Conservation (phyloP, 2,329 filamentous ascomycete genomes). For the Penicillium sp. region DNA sequence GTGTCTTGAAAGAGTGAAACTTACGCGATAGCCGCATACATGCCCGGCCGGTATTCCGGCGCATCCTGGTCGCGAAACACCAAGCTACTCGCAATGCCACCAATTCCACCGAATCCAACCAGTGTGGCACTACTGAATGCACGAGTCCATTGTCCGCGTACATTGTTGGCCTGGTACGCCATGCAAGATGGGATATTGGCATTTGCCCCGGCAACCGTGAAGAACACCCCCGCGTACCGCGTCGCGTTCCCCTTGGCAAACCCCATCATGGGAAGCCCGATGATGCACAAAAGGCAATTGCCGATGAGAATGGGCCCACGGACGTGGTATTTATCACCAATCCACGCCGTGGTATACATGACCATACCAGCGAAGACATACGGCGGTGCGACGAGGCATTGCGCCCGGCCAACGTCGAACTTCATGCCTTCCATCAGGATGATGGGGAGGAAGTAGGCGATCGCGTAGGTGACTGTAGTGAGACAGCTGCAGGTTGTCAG, state of each 20-base stretch:
- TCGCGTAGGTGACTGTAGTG: slow-evolving; percentile 75
- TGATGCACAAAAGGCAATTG: slow-evolving; percentile 68
- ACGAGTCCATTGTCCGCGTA: slow-evolving; percentile 86
- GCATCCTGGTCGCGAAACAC: slow-evolving; percentile 64
- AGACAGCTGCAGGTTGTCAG: slow-evolving; percentile 57
- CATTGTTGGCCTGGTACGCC: slow-evolving; percentile 85
- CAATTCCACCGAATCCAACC: slow-evolving; percentile 76
- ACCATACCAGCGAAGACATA: slow-evolving; percentile 68
- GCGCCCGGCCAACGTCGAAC: slow-evolving; percentile 65
- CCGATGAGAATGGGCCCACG: slow-evolving; percentile 68
- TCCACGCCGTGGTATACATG: slow-evolving; percentile 64
- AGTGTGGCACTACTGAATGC: slow-evolving; percentile 77
- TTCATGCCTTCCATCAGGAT: slow-evolving; percentile 68
- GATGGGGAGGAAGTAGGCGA: slow-evolving; percentile 79
- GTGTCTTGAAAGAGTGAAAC: slow-evolving; percentile 11
- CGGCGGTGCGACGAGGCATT: slow-evolving; percentile 73
- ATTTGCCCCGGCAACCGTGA: slow-evolving; percentile 76
- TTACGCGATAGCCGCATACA: slow-evolving; percentile 38
- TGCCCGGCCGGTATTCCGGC: slow-evolving; percentile 40
- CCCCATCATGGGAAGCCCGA: slow-evolving; percentile 74
- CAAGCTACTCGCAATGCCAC: slow-evolving; percentile 74
- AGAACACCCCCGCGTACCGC: slow-evolving; percentile 75
- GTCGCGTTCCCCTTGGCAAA: slow-evolving; percentile 61
- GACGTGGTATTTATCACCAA: slow-evolving; percentile 68
- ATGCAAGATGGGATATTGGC: slow-evolving; percentile 75